Conservation (phyloP, 345 rosid genomes). For the Corchorus capsularis region DNA sequence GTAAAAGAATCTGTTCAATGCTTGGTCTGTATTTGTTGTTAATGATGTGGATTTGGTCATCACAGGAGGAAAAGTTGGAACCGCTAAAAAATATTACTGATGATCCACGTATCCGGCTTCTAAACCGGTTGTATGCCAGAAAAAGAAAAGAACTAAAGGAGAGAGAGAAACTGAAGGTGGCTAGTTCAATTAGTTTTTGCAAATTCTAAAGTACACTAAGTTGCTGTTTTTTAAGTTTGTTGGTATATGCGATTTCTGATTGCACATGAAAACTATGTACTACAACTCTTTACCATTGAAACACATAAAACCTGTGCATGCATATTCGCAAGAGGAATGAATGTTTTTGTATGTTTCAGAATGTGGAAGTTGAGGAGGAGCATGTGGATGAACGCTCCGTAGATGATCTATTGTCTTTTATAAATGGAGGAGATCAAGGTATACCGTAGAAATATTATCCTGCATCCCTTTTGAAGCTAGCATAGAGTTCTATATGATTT, state of each 20-base stretch:
- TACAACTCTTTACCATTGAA: neutral
- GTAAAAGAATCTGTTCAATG: neutral
- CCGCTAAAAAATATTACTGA: conserved; percentile 60
- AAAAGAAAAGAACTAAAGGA: conserved; percentile 68
- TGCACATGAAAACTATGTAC: neutral
- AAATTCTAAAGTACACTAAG: too few relatives aligned
- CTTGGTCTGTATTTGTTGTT: conserved; percentile 25
- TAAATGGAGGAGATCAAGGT: conserved; percentile 65
- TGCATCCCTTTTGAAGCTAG: neutral
- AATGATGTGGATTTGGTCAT: conserved; percentile 20
- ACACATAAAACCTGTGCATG: neutral
- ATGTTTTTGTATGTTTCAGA: conserved; percentile 38
- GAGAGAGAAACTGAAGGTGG: conserved; percentile 59
- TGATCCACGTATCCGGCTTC: conserved; percentile 68
- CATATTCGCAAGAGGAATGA: neutral
- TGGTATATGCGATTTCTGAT: neutral
- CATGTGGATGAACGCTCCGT: conserved; percentile 65
- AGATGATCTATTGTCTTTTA: conserved; percentile 64
- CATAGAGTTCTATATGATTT: neutral
- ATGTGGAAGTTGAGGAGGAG: conserved; percentile 60
- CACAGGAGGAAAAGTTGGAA: conserved; percentile 71
- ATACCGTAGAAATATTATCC: conserved; percentile 11
- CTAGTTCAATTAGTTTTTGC: neutral
- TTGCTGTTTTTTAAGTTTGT: neutral
- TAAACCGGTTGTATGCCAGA: conserved; percentile 66